phyloP scores from a whole-genome alignment of 371 early-diverging fungal genomes.

The Mucor plumbeus region DNA sequence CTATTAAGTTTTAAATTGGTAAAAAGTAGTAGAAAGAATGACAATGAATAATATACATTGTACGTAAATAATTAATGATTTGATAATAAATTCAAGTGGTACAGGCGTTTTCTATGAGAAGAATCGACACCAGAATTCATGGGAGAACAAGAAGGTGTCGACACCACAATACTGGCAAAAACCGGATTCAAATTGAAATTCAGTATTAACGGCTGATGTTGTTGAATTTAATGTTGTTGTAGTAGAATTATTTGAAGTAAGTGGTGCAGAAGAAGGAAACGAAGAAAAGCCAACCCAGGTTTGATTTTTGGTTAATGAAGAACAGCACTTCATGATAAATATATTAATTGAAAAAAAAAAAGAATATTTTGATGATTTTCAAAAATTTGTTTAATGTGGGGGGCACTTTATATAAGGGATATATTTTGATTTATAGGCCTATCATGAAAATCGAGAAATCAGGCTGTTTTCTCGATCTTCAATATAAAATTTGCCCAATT shows the following conservation, averaged over 20 bases:
- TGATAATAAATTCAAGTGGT: background rate
- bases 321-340: background rate
- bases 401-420: background rate
- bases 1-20: background rate
- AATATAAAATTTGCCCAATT: background rate
- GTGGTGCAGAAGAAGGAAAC: background rate
- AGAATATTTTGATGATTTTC: background rate
- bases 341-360: background rate
- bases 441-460: slow-evolving; percentile 5
- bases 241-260: background rate
- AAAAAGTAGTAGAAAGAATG: background rate
- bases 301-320: background rate
- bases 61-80: background rate
- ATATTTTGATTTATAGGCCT: background rate
- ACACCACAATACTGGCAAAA: slow-evolving; percentile 28
- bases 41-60: background rate
- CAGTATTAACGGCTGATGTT: background rate
- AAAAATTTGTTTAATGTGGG: background rate
- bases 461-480: background rate
- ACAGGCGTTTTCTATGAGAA: background rate
- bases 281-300: background rate
- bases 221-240: background rate
- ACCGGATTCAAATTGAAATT: slow-evolving; percentile 1
- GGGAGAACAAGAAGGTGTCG: slow-evolving; percentile 17
- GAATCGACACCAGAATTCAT: background rate